These are phyloP conservation scores for Cicer bijugum DNA, from an alignment of 306 rosid species.

Conservation along the genomic window DNA sequence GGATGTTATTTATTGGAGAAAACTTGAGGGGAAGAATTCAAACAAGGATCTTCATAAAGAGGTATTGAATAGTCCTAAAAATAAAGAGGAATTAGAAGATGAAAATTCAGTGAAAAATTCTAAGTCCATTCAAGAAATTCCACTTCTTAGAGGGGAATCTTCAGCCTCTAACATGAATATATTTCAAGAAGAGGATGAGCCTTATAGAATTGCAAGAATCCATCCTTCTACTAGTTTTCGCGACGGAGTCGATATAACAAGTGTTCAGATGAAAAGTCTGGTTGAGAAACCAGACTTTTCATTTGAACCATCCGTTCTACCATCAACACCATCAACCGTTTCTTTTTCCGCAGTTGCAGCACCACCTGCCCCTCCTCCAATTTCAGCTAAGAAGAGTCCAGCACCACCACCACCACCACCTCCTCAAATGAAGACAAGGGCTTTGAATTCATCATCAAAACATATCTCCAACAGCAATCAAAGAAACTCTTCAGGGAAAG, in stretches of 20 bases:
- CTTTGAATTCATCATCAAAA: constrained; percentile 54
- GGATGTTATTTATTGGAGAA: constrained; percentile 91
- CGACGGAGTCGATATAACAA: too few species aligned
- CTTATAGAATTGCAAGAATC: constrained; percentile 19
- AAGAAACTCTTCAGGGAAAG: constrained; percentile 53
- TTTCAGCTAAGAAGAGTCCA: constrained; percentile 41
- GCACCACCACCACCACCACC: constrained; percentile 57
- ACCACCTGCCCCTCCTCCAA: constrained; percentile 45
- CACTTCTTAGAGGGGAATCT: constrained; percentile 83
- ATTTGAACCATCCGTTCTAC: constrained; percentile 44
- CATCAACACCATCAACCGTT: constrained; percentile 33
- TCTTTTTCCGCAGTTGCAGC: constrained; percentile 46
- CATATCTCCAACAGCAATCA: constrained; percentile 6
- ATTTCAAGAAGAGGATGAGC: constrained; percentile 29
- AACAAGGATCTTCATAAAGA: constrained; percentile 50
- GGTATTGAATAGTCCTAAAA: constrained; percentile 19
- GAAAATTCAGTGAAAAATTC: constrained; percentile 32
- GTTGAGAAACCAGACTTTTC: constrained; percentile 45
- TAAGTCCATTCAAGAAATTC: constrained; percentile 62
- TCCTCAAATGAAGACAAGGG: constrained; percentile 42
- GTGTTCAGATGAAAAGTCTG: too few species aligned
- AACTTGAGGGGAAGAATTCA: constrained; percentile 60
- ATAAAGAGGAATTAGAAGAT: constrained; percentile 20
- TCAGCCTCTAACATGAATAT: constrained; percentile 63
- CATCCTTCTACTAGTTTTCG: too few species aligned